phyloP scores from a whole-genome alignment of 2,329 filamentous ascomycete genomes.

The Penicillium sp. region DNA sequence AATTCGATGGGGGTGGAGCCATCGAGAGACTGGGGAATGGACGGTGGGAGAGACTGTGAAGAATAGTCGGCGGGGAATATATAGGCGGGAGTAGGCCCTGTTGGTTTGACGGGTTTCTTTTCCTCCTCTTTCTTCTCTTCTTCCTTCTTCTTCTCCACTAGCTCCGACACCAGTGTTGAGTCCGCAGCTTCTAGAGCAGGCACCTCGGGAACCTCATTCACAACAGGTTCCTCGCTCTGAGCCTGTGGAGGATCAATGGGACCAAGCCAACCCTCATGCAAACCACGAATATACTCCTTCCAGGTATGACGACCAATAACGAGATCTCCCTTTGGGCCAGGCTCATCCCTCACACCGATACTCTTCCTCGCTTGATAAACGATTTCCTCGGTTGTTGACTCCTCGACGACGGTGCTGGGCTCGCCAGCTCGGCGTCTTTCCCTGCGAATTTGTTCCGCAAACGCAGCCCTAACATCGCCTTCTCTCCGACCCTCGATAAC shows the following conservation, averaged over 20 bases:
- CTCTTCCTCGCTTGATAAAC: constrained; percentile 68
- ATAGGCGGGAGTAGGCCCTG: constrained; percentile 71
- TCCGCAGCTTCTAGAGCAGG: constrained; percentile 22
- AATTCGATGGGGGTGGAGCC: constrained; percentile 76
- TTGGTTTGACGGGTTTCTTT: constrained; percentile 54
- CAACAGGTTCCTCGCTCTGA: constrained; percentile 22
- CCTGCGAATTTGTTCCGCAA: constrained; percentile 83
- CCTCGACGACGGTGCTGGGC: constrained; percentile 49
- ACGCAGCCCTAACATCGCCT: constrained; percentile 86
- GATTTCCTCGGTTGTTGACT: constrained; percentile 61
- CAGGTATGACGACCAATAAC: constrained; percentile 90
- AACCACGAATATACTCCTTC: constrained; percentile 93
- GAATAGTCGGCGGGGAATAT: constrained; percentile 75
- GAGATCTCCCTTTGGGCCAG: constrained; percentile 79
- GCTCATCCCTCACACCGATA: constrained; percentile 71
- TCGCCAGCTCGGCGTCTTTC: constrained; percentile 65
- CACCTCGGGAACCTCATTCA: constrained; percentile 26
- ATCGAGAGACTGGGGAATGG: constrained; percentile 72
- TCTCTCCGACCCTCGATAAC: constrained; percentile 90
- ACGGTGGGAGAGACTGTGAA: constrained; percentile 65
- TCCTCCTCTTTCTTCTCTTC: constrained; percentile 51
- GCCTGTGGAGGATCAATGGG: constrained; percentile 64
- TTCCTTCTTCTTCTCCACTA: constrained; percentile 48
- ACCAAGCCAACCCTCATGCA: constrained; percentile 96
- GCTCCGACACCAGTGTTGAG: constrained; percentile 30